Evolutionary conservation across 2,329 filamentous ascomycete genomes (phyloP), one percentile per base, ranked within the genome.

Genomic region (Zalaria sp.): DNA sequence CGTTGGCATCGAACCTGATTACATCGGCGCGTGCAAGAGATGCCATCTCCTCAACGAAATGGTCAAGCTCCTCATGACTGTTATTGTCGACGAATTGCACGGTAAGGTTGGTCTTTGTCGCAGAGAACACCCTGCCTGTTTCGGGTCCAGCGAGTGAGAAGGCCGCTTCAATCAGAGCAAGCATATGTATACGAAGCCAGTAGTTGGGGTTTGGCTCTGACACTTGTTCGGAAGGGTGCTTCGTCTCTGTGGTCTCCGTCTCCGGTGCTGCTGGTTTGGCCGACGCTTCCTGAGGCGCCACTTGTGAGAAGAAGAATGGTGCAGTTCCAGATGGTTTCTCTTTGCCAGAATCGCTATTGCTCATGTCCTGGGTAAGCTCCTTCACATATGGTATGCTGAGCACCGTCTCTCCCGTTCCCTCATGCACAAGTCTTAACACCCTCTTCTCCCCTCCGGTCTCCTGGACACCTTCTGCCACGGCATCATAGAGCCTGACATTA

Each of bases 241-340:
- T 18, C 18, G 18, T 18, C 18, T 18, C 18, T 18, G 18, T 18
- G 18, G 18, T 18, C 18, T 18, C 18, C 18, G 18, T 18, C 18
- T 18, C 18, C 18, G 18, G 18, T 18, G 18, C 18, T 18, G 18
- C 18, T 18, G 18, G 18, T 18, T 18, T 18, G 18, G 18, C 18
- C 18, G 18, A 18, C 18, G 18, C 18, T 18, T 18, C 18, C 18
- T 18, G 18, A 18, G 18, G 85, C 45, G 87, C 86, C 3, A 94
- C 86, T 55, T 73, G 89, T 0, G 85, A 93, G 53, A 88, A 95
- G 58, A 67, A 98, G 43, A 94, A 89, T 56, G 77, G 74, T 49
- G 88, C 91, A 25, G 95, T 98, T 52, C 83, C 89, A 39, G 83
- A 81, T 34, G 91, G 91, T 28, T 96, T 98, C 43, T 91, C 91